Evolutionary conservation across 2,329 filamentous ascomycete species (phyloP), one percentile per base, ranked within the genome.

Genomic region (Myriosclerotinia curreyana): DNA sequence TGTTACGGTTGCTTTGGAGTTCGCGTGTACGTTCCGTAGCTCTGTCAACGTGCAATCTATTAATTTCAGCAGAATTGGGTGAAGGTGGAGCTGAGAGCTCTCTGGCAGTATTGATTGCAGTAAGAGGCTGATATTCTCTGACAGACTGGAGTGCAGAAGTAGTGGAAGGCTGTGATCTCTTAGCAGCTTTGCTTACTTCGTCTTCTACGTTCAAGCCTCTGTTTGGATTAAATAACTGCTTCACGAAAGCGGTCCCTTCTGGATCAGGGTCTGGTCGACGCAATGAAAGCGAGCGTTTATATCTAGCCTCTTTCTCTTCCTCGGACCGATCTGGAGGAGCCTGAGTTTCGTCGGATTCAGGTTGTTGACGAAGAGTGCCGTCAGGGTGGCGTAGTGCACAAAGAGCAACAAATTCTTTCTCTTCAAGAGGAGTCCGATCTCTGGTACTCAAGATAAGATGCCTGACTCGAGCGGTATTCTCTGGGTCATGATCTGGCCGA

Each of bases 401-500:
- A 58, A 58, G 40, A 44, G 20, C 28, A 7, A 11, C 20, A 25
- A 58, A 46, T 22, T 58, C 54, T 25, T 34, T 15, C 20, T 58
- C 54, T 58, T 58, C 40, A 46, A 44, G 17, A 34, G 25, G 31
- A 22, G 42, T 46, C 17, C 54, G 40, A 58, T 58, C 4, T 22
- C 40, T 58, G 7, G 6, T n/a, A 36, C 28, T 46, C 20, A 58
- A 15, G 7, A 58, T 15, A n/a, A 31, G 14, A 12, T 58, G 36
- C 31, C 40, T 58, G 12, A 58, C n/a, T n/a, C 54, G 40, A 46
- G 54, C 54, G 9, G 54, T 58, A 4, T 14, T n/a, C 11, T 9
- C 28, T 48, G 42, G 42, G 36, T 58, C 22, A 17, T 31, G 28
- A 58, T 48, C 55, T 25, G 55, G 28, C 36, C 20, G 28, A 17